phyloP scores from a whole-genome alignment of 169 alveolate genomes.

The Plasmodium falciparum region DNA sequence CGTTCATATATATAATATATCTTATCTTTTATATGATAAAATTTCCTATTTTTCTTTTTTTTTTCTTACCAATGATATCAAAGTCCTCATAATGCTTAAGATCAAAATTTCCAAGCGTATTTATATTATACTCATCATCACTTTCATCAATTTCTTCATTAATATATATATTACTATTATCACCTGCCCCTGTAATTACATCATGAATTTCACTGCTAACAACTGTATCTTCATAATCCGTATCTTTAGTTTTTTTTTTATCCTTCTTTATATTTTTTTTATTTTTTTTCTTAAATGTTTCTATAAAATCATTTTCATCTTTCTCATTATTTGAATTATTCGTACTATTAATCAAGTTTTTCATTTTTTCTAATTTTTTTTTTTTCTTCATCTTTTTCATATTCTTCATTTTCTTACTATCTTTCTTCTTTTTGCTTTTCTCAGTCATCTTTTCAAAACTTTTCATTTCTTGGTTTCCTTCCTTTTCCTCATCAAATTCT shows the following conservation, averaged over 20 bases:
- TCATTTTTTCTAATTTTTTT: slow-evolving; percentile 5
- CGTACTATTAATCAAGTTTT: neutral
- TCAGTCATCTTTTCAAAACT: too few relatives aligned
- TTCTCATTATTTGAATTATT: slow-evolving; percentile 5
- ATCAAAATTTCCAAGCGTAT: slow-evolving; percentile 68
- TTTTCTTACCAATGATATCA: slow-evolving; percentile 59
- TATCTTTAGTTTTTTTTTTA: slow-evolving; percentile 10
- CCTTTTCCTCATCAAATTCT: neutral
- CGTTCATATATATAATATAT: too few relatives aligned
- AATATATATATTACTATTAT: slow-evolving; percentile 9
- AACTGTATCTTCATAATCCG: slow-evolving; percentile 31
- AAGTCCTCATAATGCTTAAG: slow-evolving; percentile 65
- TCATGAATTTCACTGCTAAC: slow-evolving; percentile 4
- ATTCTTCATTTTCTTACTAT: neutral
- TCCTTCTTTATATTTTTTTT: neutral
- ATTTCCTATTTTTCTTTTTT: neutral
- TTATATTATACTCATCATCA: slow-evolving; percentile 75
- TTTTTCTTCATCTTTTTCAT: neutral
- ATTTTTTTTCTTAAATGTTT: neutral
- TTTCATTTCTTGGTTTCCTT: neutral
- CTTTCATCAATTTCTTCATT: slow-evolving; percentile 77
- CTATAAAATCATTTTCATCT: neutral
- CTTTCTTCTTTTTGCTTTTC: neutral
- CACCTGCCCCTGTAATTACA: neutral
- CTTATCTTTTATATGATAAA: neutral